Base-by-base conservation (phyloP, 352 stramenopile genomes). In the Phytopythium ostracodes region DNA sequence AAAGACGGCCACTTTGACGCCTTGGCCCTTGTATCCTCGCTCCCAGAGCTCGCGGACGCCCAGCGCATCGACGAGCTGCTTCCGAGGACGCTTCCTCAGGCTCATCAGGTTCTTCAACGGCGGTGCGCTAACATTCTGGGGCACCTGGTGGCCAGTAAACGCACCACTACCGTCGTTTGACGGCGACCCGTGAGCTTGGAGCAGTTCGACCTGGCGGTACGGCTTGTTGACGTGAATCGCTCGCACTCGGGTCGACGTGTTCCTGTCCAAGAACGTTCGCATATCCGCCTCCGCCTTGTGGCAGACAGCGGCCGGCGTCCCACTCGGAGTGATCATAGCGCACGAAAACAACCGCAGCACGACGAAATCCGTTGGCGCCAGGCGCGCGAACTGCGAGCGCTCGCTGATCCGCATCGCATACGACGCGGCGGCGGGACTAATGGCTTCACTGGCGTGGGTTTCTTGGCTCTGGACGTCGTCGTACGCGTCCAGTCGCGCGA, bases 1-100 rank as follows among this genome's bases (percentile, higher is more conserved):
- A 57, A 97, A 96, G 38, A 97, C 79, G 29, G 79, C 89, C 12
- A 96, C 67, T 65, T 89, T 92, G 50, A 96, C 79, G 24, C 80
- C 86, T 50, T 82, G 66, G 10, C 88, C 88, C 62, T 82, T 86
- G 44, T 72, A 89, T 0, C 79, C 81, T 10, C 66, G 70, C 17
- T 87, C 76, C 79, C 78, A 88, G 11, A 91, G 68, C 27, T 73
- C 67, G 38, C 76, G 72, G 40, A 88, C 67, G 33, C 77, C 70
- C 29, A 89, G 62, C 25, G 84, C 73, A 18, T 88, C 76, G 14
- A 84, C 71, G 18, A 91, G 61, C 24, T 79, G 77, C n/a, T 68
- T 70, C 18, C 66, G 66, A 25, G 69, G 43, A 10, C 56, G 31
- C 31, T 70, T 54, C 59, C 22, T 63, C 57, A 63, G 44, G 2